phyloP scores from a whole-genome alignment of 2,329 filamentous ascomycete genomes.

The Xylaria sp. region DNA sequence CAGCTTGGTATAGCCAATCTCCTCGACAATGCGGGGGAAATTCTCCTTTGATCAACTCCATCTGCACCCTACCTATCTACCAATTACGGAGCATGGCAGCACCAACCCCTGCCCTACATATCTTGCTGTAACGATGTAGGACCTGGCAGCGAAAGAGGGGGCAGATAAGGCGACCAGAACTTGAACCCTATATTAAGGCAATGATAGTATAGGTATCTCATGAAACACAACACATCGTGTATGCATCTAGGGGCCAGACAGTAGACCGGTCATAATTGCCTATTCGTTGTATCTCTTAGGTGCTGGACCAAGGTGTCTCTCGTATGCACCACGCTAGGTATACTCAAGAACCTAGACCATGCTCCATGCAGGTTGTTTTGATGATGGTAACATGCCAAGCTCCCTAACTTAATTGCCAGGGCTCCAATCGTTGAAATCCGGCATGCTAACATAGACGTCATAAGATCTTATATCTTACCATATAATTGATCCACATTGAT shows the following conservation, averaged over 20 bases:
- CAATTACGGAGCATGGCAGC: not conserved
- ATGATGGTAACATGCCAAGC: constrained; percentile 25
- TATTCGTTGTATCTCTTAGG: not conserved
- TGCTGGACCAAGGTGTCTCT: not conserved
- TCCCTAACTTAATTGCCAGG: not conserved
- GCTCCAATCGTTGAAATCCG: constrained; percentile 5
- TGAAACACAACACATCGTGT: constrained; percentile 43
- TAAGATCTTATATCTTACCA: constrained; percentile 7
- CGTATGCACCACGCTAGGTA: not conserved
- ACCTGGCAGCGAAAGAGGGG: not conserved
- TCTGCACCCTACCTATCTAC: not conserved
- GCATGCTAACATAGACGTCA: constrained; percentile 20
- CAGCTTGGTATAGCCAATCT: not conserved
- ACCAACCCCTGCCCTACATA: not conserved
- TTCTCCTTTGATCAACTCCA: constrained; percentile 4
- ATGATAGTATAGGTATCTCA: constrained; percentile 12
- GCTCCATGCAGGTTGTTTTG: constrained; percentile 4
- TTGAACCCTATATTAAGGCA: not conserved
- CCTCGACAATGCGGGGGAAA: constrained; percentile 22
- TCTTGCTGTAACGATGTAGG: not conserved
- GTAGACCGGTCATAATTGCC: constrained; percentile 11
- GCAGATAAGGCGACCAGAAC: not conserved
- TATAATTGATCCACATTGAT: not conserved
- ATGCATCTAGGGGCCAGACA: constrained; percentile 39
- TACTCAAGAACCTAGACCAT: constrained; percentile 18